Evolutionary conservation across 2,329 filamentous ascomycete species (phyloP), one percentile per base, ranked within the genome.

Genomic region (Nannizziopsis arthrosporioides): DNA sequence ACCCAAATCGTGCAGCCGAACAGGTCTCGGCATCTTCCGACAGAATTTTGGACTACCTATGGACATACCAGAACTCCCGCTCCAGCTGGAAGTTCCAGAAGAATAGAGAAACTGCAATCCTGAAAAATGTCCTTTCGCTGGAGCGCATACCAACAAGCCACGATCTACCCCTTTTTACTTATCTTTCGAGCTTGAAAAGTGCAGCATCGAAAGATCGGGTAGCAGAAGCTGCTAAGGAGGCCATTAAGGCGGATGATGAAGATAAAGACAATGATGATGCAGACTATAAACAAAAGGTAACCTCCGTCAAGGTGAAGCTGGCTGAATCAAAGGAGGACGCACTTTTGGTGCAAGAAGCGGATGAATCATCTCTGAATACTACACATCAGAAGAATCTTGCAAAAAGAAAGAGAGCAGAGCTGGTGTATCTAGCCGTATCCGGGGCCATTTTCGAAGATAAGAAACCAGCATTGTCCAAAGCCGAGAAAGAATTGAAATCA

Each of bases 61-160:
- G 74, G 41, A 79, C 82, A 61, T 94, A 88, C 74, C 74, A 85
- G 66, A 75, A 75, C 48, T 75, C 80, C 52, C 80, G 80, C 50
- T 71, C 75, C 8, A 73, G 73, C 56, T 96, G 90, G 90, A 95
- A 94, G 66, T 96, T 95, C 72, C 94, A 93, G 71, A 95, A 95
- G 70, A 89, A 87, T 57, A 80, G 87, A 61, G 89, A 95, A 66
- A 85, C 82, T 47, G 79, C 85, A 56, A 73, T 95, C 10, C 77
- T 95, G 61, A 90, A 92, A 64, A 81, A 93, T 69, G 69, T 84
- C 40, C 85, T 93, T 62, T 80, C 85, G 56, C 68, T 80, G 54
- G 77, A 80, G 57, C 76, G 77, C 38, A 77, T 95, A 38, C 85
- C 88, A 0, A 68, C 80, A 12, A 69, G 75, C 51, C 78, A 90